Evolutionary conservation across 164 flowering plant species (phyloP), one percentile per base, ranked within the genome.

Genomic region (Vitis rupestris): DNA sequence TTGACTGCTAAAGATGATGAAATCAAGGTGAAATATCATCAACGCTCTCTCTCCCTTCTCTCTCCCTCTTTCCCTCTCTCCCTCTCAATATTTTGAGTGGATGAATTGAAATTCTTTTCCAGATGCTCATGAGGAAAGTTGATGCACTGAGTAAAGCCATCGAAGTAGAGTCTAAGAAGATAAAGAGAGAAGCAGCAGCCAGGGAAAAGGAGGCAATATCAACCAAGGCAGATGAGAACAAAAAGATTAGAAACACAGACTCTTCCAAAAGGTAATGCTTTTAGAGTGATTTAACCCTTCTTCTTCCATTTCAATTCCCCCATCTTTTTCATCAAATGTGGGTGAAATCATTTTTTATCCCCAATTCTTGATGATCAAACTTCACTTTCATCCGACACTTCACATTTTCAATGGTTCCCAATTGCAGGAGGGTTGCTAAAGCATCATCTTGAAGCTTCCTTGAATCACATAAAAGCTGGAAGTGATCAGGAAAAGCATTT

Each of bases 41-140:
- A 9, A 3, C 52, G 13, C 8, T 51, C 37, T 54, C 61, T 58
- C 60, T 63, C 7, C 31, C 52, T 63, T 64, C 60, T 63, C 47
- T 52, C 63, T 64, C 56, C 50, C 53, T 50, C 12, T 56, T 2
- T 23, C 27, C 27, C 27, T 29, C 47, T 54, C 16, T 48, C 52
- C 10, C 15, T 31, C 60, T 9, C 17, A 10, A 31, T 57, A 55
- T 7, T 23, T 23, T 70, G 44, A 72, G n/a, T 30, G 6, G 13
- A 5, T 29, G 31, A 48, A 15, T 54, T 59, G 27, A 27, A 37
- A 66, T 66, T 70, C 10, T 23, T 72, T 73, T 59, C 17, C 86
- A 94, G 99, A 82, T 82, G 68, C 88, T 95, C 19, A 64, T 72
- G 73, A 88, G 81, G 82, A 92, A 86, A 82, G 81, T 92, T 62